Evolutionary conservation across 2,329 filamentous ascomycete species (phyloP), one percentile per base, ranked within the genome.

Genomic region (Xylariaceae sp.): DNA sequence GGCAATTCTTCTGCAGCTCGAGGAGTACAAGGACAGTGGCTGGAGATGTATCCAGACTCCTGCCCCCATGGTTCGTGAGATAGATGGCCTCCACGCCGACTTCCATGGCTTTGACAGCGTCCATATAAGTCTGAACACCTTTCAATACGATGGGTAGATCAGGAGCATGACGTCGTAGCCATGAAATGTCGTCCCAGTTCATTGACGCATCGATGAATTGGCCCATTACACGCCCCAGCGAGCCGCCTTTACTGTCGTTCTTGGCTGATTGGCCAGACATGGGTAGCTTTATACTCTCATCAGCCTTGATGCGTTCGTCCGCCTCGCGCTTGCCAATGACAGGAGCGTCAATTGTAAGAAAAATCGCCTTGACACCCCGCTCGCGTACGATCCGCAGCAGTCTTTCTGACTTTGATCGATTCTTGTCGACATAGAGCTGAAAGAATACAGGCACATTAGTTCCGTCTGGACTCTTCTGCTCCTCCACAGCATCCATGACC

Each of bases 21-120:
- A 86, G 63, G 4, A 86, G 59, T 0, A 80, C 73, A 25, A 85
- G 60, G 22, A 86, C 70, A 1, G 77, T 72, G 0, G 82, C 68
- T 2, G 76, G 72, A 0, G 71, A 67, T 54, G 59, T 77, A 47
- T 79, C 75, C 1, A 74, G 57, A 41, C 66, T 73, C 32, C 85
- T 64, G 0, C 85, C 85, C 2, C 84, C 85, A 60, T 89, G 85
- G 54, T 89, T 89, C 12, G 75, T 79, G 2, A 88, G 69, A 1
- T 88, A 74, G 38, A 89, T 85, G 0, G 80, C 85, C 53, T 88
- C 79, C 3, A 79, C 76, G 0, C 81, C 83, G 11, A 73, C 58
- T 41, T 83, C 73, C 27, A 82, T 72, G 2, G 80, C 80, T 53
- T 69, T 72, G 42, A 72, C 68, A 12, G 84, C 84, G 62, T 89